Conservation (phyloP, 2,329 filamentous ascomycete species). For the Trichoderma simmonsii region DNA sequence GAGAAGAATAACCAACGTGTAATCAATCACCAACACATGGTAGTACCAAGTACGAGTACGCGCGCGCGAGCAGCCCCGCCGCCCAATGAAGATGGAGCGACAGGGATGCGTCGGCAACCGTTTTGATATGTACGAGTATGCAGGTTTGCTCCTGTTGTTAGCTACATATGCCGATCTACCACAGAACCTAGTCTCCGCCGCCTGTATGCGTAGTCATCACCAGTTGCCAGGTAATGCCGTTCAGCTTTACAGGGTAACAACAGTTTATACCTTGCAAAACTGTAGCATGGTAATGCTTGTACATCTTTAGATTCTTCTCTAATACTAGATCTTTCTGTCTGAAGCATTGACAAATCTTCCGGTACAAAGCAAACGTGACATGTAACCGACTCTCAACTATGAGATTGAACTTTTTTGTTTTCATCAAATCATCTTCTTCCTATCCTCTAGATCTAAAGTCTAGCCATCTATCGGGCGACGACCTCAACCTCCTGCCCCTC, state of each 20-base stretch:
- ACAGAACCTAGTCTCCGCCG: background rate
- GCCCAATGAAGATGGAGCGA: background rate
- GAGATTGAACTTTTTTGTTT: background rate
- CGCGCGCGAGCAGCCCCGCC: background rate
- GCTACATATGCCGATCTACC: background rate
- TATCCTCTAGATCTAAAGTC: slow-evolving; percentile 13
- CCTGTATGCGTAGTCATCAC: background rate
- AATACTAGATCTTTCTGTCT: background rate
- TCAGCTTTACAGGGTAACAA: background rate
- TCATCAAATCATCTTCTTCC: background rate
- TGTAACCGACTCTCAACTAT: background rate
- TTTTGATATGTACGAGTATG: background rate
- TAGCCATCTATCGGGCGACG: slow-evolving; percentile 30
- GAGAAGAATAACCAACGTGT: background rate
- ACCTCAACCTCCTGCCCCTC: slow-evolving; percentile 67
- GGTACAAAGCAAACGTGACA: background rate
- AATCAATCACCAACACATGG: background rate
- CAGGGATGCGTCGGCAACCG: background rate
- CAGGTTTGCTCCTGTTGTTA: background rate
- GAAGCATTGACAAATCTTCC: background rate
- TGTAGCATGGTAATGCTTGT: background rate
- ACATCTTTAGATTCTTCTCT: background rate
- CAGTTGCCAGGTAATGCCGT: background rate
- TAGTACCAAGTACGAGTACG: background rate
- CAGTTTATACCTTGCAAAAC: background rate